Evolutionary conservation across 495 filamentous ascomycete genomes (phyloP).

Genomic region (Penicillium chermesinum): DNA sequence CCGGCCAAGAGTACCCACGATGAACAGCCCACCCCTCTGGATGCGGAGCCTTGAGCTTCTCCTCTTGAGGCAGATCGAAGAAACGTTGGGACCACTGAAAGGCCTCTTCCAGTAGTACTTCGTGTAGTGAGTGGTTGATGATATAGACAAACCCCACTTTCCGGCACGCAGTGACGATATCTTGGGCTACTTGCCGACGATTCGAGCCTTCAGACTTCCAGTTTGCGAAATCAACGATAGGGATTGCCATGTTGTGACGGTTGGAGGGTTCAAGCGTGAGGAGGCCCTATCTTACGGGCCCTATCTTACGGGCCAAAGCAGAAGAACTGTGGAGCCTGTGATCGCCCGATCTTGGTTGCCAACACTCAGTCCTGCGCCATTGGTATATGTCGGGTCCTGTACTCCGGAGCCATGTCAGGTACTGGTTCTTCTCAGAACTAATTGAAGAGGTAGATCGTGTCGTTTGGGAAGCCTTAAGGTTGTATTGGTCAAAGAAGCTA

Average conservation of each 20-base stretch:
- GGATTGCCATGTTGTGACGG: constrained; percentile 26
- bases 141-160: constrained; percentile 58
- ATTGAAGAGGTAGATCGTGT: too few relatives aligned
- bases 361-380: too few relatives aligned
- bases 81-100: constrained; percentile 49
- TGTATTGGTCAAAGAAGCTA: too few relatives aligned
- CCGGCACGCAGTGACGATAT: constrained; percentile 49
- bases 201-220: constrained; percentile 33
- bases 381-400: too few relatives aligned
- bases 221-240: constrained; percentile 49
- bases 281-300: too few relatives aligned
- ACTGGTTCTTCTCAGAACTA: too few relatives aligned
- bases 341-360: too few relatives aligned
- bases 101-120: constrained; percentile 43
- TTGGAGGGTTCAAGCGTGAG: neutral
- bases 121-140: constrained; percentile 48
- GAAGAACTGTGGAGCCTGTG: neutral
- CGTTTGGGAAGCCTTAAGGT: too few relatives aligned
- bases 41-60: constrained; percentile 55
- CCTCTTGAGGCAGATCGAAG: constrained; percentile 40
- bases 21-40: constrained; percentile 53
- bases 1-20: constrained; percentile 61
- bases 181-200: constrained; percentile 39
- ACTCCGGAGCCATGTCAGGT: too few relatives aligned
- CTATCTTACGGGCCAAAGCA: too few relatives aligned